Percentiles rank a stretch among this genome's conserved stretches.
Evolutionary conservation across 805 yeast genomes (phyloP).

Genomic region (Lachancea fermentati): DNA sequence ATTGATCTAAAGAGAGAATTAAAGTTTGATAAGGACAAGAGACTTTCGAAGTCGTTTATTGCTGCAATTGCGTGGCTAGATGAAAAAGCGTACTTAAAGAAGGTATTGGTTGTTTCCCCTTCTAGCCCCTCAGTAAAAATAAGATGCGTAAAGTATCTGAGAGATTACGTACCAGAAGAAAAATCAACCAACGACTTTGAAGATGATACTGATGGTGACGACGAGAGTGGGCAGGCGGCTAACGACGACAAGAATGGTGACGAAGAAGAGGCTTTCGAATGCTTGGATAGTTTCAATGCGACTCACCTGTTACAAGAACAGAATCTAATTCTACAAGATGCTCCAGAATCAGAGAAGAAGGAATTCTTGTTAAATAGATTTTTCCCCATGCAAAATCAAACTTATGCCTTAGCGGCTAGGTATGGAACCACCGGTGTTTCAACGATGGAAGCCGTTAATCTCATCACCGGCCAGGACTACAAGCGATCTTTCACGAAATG

Average conservation of each 20-base stretch:
- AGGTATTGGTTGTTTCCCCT: constrained; percentile 45
- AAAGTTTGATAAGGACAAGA: constrained; percentile 40
- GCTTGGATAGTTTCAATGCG: constrained; percentile 26
- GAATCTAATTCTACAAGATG: constrained; percentile 23
- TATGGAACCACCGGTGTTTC: constrained; percentile 50
- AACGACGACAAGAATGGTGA: constrained; percentile 29
- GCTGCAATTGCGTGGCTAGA: constrained; percentile 43
- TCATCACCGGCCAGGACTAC: constrained; percentile 50
- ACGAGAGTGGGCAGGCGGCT: constrained; percentile 26
- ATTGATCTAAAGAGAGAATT: constrained; percentile 57
- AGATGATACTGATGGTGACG: constrained; percentile 22
- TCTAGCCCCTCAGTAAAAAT: constrained; percentile 44
- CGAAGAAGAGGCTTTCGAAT: constrained; percentile 30
- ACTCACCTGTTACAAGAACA: constrained; percentile 25
- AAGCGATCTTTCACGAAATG: constrained; percentile 46
- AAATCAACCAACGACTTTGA: constrained; percentile 20
- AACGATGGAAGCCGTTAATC: constrained; percentile 46
- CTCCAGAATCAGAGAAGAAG: constrained; percentile 7
- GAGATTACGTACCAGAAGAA: constrained; percentile 36
- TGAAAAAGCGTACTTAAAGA: constrained; percentile 41
- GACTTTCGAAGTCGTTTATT: constrained; percentile 42
- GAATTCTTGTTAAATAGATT: constrained; percentile 40
- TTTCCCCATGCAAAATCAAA: constrained; percentile 61
- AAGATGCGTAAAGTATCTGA: constrained; percentile 39
- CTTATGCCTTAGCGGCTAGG: constrained; percentile 43